A percentile compares a stretch with the other conserved stretches of the same genome.
Evolutionary conservation across 2,329 filamentous ascomycete species (phyloP).

Genomic region (Samsoniella hepiali): DNA sequence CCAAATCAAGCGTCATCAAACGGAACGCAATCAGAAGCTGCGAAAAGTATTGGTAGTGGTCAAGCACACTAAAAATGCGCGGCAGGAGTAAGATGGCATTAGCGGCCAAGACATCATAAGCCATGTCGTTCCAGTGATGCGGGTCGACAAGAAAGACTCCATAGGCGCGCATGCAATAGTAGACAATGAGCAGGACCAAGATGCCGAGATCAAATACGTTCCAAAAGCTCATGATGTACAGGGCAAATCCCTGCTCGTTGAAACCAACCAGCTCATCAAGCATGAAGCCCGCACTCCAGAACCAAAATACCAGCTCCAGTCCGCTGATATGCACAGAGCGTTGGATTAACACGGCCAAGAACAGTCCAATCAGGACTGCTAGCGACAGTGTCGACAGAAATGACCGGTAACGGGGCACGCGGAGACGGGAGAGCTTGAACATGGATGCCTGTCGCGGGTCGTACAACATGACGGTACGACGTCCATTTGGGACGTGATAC

Average conservation of each 20-base stretch:
- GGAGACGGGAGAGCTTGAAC: conserved; percentile 85
- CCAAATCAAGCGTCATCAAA: conserved; percentile 86
- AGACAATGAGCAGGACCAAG: conserved; percentile 76
- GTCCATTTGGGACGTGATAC: conserved; percentile 42
- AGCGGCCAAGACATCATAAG: conserved; percentile 90
- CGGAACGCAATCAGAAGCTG: conserved; percentile 91
- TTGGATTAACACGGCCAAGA: conserved; percentile 74
- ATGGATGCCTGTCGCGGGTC: conserved; percentile 85
- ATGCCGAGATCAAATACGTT: conserved; percentile 94
- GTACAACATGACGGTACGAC: conserved; percentile 81
- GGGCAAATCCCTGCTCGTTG: conserved; percentile 91
- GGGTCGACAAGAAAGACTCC: conserved; percentile 79
- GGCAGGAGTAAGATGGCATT: conserved; percentile 88
- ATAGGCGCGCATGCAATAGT: conserved; percentile 86
- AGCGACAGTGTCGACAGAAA: conserved; percentile 87
- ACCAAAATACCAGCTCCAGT: conserved; percentile 89
- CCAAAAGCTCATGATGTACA: conserved; percentile 98
- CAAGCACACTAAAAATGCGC: conserved; percentile 85
- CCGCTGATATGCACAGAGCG: conserved; percentile 77
- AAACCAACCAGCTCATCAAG: conserved; percentile 93
- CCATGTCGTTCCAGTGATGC: conserved; percentile 72
- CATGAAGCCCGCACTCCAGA: conserved; percentile 97
- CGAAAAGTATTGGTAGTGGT: conserved; percentile 95
- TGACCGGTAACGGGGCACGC: conserved; percentile 88
- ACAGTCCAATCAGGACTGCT: conserved; percentile 78